A percentile compares a stretch with the other conserved stretches of the same genome.
phyloP scores from a whole-genome alignment of 2,329 filamentous ascomycete genomes.

The Colletotrichum horii region DNA sequence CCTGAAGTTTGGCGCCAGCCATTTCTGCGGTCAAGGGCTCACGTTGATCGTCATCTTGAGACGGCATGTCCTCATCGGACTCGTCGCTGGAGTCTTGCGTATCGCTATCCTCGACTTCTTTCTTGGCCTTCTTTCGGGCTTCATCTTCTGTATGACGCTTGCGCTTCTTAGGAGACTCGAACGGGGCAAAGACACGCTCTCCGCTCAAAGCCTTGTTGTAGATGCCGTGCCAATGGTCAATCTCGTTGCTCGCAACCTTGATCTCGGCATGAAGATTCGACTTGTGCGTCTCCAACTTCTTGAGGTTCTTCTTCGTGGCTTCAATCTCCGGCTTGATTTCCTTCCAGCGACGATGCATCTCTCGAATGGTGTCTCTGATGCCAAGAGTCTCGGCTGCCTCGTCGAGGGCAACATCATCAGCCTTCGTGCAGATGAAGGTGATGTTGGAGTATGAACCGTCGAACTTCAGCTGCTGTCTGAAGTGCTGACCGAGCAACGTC shows the following conservation, averaged over 20 bases:
- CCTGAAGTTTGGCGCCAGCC: neutral
- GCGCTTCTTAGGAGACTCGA: neutral
- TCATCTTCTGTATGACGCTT: neutral
- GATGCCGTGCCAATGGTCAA: neutral
- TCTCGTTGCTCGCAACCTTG: neutral
- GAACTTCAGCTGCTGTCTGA: slow-evolving; percentile 64
- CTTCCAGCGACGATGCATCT: neutral
- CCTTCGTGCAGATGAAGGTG: slow-evolving; percentile 68
- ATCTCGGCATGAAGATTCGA: neutral
- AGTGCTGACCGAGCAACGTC: slow-evolving; percentile 58
- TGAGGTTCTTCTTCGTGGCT: neutral
- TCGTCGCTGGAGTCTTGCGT: neutral
- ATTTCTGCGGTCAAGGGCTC: neutral
- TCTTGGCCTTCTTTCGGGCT: neutral
- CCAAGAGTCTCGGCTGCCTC: slow-evolving; percentile 40
- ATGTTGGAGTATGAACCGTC: slow-evolving; percentile 59
- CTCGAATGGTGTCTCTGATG: neutral
- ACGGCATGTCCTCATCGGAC: neutral
- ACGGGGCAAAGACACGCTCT: neutral
- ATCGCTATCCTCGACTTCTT: neutral
- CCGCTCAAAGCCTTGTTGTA: neutral
- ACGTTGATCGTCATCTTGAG: neutral
- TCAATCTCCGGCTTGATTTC: neutral
- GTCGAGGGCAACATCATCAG: slow-evolving; percentile 57
- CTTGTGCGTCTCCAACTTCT: neutral